These are phyloP conservation scores for Halophytophthora batemanensis DNA, from an alignment of 352 stramenopile species.

Conservation along the genomic window DNA sequence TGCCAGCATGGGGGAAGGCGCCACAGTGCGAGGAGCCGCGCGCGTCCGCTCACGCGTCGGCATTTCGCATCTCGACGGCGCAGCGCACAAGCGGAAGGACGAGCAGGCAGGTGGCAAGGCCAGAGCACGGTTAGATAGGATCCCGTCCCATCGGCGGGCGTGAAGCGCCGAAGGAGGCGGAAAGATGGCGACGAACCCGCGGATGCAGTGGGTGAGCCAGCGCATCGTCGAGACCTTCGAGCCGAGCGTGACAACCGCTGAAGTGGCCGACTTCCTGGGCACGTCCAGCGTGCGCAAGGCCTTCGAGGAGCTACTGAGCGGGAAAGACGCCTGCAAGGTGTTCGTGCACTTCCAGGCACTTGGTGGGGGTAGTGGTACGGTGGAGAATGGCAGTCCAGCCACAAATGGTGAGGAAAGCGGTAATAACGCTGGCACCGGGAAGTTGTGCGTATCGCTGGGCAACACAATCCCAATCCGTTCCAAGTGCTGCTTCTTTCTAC, in stretches of 20 bases:
- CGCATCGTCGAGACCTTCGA: conserved; percentile 82
- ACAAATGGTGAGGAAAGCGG: not conserved
- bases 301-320: conserved; percentile 73
- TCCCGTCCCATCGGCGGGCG: not conserved
- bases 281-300: conserved; percentile 48
- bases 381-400: conserved; percentile 7
- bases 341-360: conserved; percentile 73
- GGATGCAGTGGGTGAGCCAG: conserved; percentile 81
- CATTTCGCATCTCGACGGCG: no score
- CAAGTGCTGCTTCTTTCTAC: conserved; percentile 86
- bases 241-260: conserved; percentile 40
- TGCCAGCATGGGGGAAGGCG: no score
- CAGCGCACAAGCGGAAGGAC: no score
- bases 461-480: conserved; percentile 61
- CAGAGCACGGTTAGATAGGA: no score
- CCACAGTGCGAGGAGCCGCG: no score
- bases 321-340: conserved; percentile 68
- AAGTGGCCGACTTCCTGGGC: conserved; percentile 68
- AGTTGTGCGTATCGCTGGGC: conserved; percentile 69
- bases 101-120: no score
- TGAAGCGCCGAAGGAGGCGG: conserved; percentile 7
- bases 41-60: no score
- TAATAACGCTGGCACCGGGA: conserved; percentile 34
- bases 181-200: conserved; percentile 55
- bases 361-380: not conserved